Evolutionary conservation across 108 stramenopile species (phyloP).

Genomic region (Pseudonitzschia multiseries): DNA sequence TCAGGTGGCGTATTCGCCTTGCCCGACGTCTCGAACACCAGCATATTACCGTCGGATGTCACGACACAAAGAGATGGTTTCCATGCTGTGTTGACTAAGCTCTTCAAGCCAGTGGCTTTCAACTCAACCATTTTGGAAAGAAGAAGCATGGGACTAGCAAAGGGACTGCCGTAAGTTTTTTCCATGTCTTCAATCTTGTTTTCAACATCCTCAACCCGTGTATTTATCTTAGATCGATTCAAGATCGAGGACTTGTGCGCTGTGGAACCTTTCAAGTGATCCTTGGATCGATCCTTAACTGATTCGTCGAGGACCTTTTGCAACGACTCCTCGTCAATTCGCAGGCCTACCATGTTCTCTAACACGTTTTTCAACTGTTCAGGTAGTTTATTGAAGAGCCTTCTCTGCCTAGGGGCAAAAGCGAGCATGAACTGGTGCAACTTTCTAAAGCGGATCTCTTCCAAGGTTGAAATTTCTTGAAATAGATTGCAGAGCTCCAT

Average conservation of each 20-base stretch:
- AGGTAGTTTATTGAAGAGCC: conserved; percentile 58
- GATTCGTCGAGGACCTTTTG: conserved; percentile 65
- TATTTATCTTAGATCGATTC: conserved; percentile 34
- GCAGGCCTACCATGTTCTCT: conserved; percentile 61
- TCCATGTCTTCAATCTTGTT: conserved; percentile 32
- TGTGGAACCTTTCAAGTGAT: conserved; percentile 52
- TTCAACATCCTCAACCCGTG: conserved; percentile 27
- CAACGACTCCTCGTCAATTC: conserved; percentile 63
- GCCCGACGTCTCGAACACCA: conserved; percentile 58
- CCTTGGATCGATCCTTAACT: conserved; percentile 57
- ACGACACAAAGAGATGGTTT: conserved; percentile 60
- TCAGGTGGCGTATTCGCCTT: conserved; percentile 15
- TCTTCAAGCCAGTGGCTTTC: conserved; percentile 34
- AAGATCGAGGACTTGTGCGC: conserved; percentile 51
- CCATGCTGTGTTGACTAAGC: conserved; percentile 55
- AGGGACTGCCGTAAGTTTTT: conserved; percentile 28
- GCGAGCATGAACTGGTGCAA: conserved; percentile 63
- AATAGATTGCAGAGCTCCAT: conserved; percentile 59
- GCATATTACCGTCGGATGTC: conserved; percentile 60
- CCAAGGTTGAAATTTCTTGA: conserved; percentile 50
- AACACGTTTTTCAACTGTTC: conserved; percentile 46
- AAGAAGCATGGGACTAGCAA: conserved; percentile 30
- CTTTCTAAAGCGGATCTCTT: conserved; percentile 51
- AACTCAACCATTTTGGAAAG: conserved; percentile 31
- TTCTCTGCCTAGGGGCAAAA: conserved; percentile 60